Percentiles rank a stretch among this genome's conserved stretches.
Evolutionary conservation across 2,329 filamentous ascomycete species (phyloP).

Genomic region (Orbilia oligospora): DNA sequence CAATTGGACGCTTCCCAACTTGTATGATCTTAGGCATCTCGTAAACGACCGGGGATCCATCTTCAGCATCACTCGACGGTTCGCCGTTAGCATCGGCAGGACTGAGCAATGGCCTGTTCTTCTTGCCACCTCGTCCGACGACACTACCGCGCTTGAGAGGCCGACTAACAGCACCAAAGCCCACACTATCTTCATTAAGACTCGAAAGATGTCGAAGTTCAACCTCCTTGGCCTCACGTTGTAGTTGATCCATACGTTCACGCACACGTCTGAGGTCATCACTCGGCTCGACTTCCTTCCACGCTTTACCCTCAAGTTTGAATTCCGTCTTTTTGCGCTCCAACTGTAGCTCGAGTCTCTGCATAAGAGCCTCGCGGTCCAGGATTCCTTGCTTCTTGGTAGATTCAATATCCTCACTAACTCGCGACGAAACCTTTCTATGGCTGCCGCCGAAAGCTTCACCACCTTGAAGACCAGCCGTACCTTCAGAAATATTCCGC

Average conservation of each 20-base stretch:
- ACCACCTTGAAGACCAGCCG: slow-evolving; percentile 47
- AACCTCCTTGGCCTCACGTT: slow-evolving; percentile 62
- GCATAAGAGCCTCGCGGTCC: slow-evolving; percentile 92
- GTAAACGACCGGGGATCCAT: slow-evolving; percentile 76
- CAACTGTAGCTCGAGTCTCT: slow-evolving; percentile 92
- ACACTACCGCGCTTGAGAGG: slow-evolving; percentile 67
- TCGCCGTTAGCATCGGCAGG: slow-evolving; percentile 37
- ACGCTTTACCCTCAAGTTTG: slow-evolving; percentile 93
- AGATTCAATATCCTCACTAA: slow-evolving; percentile 74
- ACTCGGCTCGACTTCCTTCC: slow-evolving; percentile 88
- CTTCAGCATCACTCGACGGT: slow-evolving; percentile 65
- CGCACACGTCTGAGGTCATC: slow-evolving; percentile 91
- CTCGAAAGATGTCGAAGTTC: slow-evolving; percentile 61
- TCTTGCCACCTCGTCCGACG: slow-evolving; percentile 29
- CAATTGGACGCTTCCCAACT: slow-evolving; percentile 76
- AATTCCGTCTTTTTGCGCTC: slow-evolving; percentile 98
- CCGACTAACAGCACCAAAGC: slow-evolving; percentile 76
- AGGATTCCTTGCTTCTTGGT: slow-evolving; percentile 90
- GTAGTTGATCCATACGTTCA: slow-evolving; percentile 87
- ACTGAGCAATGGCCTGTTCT: slow-evolving; percentile 39
- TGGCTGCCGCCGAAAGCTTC: slow-evolving; percentile 71
- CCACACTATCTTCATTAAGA: slow-evolving; percentile 55
- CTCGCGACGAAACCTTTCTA: slow-evolving; percentile 68
- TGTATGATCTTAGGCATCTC: slow-evolving; percentile 86
- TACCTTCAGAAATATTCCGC: slow-evolving; percentile 52